Conservation (phyloP, 2,329 filamentous ascomycete genomes). For the Chalaropsis thielavioides region DNA sequence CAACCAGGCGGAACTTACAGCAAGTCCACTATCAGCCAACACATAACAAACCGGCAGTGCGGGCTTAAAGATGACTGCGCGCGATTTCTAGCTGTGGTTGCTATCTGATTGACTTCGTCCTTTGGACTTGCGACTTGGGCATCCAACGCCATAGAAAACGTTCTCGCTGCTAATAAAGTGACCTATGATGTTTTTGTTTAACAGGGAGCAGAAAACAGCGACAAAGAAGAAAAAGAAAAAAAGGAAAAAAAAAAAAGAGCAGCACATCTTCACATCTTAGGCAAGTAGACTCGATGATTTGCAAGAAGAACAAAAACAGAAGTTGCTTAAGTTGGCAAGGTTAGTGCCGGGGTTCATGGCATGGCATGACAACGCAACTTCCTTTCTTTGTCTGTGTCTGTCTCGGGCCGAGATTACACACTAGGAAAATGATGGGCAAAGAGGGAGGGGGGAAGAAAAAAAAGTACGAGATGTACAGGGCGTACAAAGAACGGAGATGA, state of each 20-base stretch:
- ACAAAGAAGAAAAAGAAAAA: too few relatives aligned
- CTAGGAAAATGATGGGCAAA: neutral
- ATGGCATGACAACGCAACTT: neutral
- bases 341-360: neutral
- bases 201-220: neutral
- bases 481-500: neutral
- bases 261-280: too few relatives aligned
- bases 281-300: neutral
- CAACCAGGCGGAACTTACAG: neutral
- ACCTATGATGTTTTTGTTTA: neutral
- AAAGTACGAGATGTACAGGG: too few relatives aligned
- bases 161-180: too few relatives aligned
- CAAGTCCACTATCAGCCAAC: neutral
- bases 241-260: neutral
- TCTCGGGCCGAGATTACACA: conserved; percentile 1
- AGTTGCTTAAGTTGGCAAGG: neutral
- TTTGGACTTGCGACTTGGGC: too few relatives aligned
- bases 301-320: neutral
- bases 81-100: neutral
- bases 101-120: too few relatives aligned
- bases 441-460: neutral
- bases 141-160: too few relatives aligned
- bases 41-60: neutral
- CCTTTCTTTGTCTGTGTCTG: neutral
- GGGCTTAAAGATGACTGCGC: neutral